These are phyloP conservation scores for Ogataea angusta DNA, from an alignment of 805 yeast genomes.

Conservation along the genomic window DNA sequence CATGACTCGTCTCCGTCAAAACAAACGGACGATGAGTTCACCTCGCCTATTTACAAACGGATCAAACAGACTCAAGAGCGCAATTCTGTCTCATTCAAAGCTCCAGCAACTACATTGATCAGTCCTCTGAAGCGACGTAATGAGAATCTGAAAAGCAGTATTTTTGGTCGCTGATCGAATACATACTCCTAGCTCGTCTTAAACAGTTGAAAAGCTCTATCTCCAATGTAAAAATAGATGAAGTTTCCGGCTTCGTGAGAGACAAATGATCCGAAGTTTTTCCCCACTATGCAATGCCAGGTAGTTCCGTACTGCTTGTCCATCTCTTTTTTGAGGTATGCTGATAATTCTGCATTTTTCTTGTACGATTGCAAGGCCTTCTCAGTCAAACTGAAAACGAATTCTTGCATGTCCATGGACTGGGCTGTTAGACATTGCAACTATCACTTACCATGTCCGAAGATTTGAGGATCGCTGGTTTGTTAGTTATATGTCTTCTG, in stretches of 20 bases:
- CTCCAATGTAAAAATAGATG: slow-evolving; percentile 67
- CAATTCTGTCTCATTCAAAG: slow-evolving; percentile 1
- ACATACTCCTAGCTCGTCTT: slow-evolving; percentile 51
- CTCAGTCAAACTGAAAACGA: slow-evolving; percentile 45
- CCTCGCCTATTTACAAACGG: slow-evolving; percentile 23
- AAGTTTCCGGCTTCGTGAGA: slow-evolving; percentile 74
- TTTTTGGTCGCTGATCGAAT: slow-evolving; percentile 15
- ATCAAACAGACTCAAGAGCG: slow-evolving; percentile 14
- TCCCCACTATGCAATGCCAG: slow-evolving; percentile 83
- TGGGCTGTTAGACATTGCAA: slow-evolving; percentile 12
- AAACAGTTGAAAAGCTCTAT: slow-evolving; percentile 64
- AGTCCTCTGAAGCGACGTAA: slow-evolving; percentile 27
- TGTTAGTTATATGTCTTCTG: neutral
- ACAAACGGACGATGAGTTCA: slow-evolving; percentile 5
- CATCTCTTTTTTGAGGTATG: slow-evolving; percentile 57
- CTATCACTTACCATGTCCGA: slow-evolving; percentile 29
- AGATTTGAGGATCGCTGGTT: slow-evolving; percentile 24
- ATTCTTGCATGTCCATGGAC: slow-evolving; percentile 50
- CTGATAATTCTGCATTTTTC: slow-evolving; percentile 62
- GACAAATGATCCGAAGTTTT: slow-evolving; percentile 74
- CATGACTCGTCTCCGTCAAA: slow-evolving; percentile 14
- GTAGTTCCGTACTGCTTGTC: slow-evolving; percentile 64
- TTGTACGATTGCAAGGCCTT: slow-evolving; percentile 42
- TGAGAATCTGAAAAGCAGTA: slow-evolving; percentile 16
- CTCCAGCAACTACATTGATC: slow-evolving; percentile 6